Base-by-base conservation (phyloP, 257 asterid species). In the Fraxinus anomala region DNA sequence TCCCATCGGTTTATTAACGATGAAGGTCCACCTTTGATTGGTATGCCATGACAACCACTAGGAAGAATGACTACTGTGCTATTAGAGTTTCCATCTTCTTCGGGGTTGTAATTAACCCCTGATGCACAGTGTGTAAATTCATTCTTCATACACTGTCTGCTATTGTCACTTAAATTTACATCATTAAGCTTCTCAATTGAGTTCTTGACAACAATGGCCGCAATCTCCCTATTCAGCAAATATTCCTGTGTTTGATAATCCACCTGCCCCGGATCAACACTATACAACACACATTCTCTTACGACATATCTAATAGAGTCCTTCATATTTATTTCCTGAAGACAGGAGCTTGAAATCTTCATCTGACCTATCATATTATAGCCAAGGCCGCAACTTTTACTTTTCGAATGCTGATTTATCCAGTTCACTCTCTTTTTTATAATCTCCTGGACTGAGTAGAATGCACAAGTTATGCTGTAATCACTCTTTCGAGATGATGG, bases 1-100 rank as follows among this genome's bases (percentile, higher is more conserved):
- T 81, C 86, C 98, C 98, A 93, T 70, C 99, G 83, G 81, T 83
- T 85, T 61, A 93, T 84, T 70, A 96, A 85, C 0, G 98, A 89
- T 0, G 98, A 89, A 69, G 98, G 98, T 6, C 83, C 81, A 17
- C 97, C 93, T 77, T 82, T 83, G 61, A 54, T 80, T 73, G 98
- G 98, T 66, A 78, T 54, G 66, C 94, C 90, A 82, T 96, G 98
- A 67, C 75, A 72, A 74, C 93, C 96, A 36, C 92, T 91, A 33
- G 99, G 98, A 70, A 93, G 93, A 77, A 96, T 84, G 72, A 90
- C 96, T 36, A 81, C 81, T 54, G 85, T 82, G 66, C 85, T 87
- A 72, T 49, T 75, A 56, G 70, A 65, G 68, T 33, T 70, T 66
- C 83, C 84, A 56, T 59, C 34, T 70, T 73, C 85, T 42, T 68